Conservation (phyloP, 495 filamentous ascomycete species). For the Penicillium soppii region DNA sequence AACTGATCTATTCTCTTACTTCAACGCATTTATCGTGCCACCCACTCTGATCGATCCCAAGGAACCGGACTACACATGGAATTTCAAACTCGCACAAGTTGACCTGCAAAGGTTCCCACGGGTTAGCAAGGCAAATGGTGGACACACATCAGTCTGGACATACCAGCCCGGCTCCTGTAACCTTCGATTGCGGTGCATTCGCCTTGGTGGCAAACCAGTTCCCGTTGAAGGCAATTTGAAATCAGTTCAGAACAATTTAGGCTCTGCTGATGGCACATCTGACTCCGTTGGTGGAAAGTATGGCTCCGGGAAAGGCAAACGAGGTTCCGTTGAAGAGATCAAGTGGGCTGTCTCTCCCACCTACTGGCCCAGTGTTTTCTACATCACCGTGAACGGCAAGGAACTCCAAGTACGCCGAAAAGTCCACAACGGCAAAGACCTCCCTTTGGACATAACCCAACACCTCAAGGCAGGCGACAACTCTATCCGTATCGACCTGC, state of each 20-base stretch:
- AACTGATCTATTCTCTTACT: slow-evolving; percentile 43
- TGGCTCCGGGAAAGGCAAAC: slow-evolving; percentile 10
- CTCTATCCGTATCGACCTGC: slow-evolving; percentile 52
- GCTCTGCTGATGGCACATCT: no score
- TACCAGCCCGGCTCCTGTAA: slow-evolving; percentile 30
- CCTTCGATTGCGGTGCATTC: slow-evolving; percentile 47
- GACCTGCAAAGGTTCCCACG: slow-evolving; percentile 22
- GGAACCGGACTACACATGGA: slow-evolving; percentile 26
- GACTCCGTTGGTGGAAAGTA: no score
- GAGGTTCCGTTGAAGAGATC: slow-evolving; percentile 23
- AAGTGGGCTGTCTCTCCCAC: slow-evolving; percentile 64
- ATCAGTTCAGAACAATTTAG: no score
- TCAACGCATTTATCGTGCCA: slow-evolving; percentile 39
- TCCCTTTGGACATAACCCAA: slow-evolving; percentile 70
- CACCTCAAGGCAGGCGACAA: slow-evolving; percentile 55
- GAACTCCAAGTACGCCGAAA: slow-evolving; percentile 62
- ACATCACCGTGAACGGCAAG: slow-evolving; percentile 63
- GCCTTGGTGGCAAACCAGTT: slow-evolving; percentile 7
- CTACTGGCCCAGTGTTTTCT: slow-evolving; percentile 71
- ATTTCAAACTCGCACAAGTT: slow-evolving; percentile 20
- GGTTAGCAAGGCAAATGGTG: background rate
- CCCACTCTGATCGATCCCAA: slow-evolving; percentile 33
- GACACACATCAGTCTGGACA: slow-evolving; percentile 12
- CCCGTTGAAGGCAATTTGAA: slow-evolving; percentile 2
- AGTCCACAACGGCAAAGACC: slow-evolving; percentile 68